phyloP scores from a whole-genome alignment of 116 monocot species.

The Trichopus zeylanicus region DNA sequence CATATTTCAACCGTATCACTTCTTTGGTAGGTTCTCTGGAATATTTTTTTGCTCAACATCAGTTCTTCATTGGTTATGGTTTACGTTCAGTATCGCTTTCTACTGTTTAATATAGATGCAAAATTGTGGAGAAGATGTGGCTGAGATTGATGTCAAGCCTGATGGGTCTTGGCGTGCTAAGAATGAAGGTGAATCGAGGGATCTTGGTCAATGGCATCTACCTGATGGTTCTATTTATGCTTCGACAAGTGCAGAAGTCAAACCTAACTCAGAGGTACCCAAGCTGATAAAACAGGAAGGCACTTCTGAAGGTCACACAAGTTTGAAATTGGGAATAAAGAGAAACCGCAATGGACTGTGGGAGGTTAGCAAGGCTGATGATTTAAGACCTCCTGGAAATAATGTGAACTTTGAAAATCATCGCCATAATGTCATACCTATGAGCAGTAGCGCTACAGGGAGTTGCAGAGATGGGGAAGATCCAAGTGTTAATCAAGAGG shows the following conservation, averaged over 20 bases:
- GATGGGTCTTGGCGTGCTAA: slow-evolving; percentile 40
- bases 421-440: slow-evolving; percentile 27
- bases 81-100: neutral
- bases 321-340: slow-evolving; percentile 64
- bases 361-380: slow-evolving; percentile 75
- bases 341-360: slow-evolving; percentile 63
- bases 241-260: slow-evolving; percentile 17
- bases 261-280: slow-evolving; percentile 18
- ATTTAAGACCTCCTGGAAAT: slow-evolving; percentile 59
- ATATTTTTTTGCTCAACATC: neutral
- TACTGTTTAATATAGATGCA: slow-evolving; percentile 4
- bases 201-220: slow-evolving; percentile 65
- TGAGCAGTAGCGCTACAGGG: slow-evolving; percentile 57
- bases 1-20: slow-evolving; percentile 93
- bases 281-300: slow-evolving; percentile 46
- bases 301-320: slow-evolving; percentile 42
- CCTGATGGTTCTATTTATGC: slow-evolving; percentile 65
- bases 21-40: slow-evolving; percentile 40
- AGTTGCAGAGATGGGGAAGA: slow-evolving; percentile 80
- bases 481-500: slow-evolving; percentile 77
- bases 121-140: slow-evolving; percentile 83
- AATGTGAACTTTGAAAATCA: slow-evolving; percentile 21
- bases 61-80: neutral
- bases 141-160: slow-evolving; percentile 55
- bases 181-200: slow-evolving; percentile 41